phyloP scores from a whole-genome alignment of 495 filamentous ascomycete genomes.

The Xylaria telfairii region DNA sequence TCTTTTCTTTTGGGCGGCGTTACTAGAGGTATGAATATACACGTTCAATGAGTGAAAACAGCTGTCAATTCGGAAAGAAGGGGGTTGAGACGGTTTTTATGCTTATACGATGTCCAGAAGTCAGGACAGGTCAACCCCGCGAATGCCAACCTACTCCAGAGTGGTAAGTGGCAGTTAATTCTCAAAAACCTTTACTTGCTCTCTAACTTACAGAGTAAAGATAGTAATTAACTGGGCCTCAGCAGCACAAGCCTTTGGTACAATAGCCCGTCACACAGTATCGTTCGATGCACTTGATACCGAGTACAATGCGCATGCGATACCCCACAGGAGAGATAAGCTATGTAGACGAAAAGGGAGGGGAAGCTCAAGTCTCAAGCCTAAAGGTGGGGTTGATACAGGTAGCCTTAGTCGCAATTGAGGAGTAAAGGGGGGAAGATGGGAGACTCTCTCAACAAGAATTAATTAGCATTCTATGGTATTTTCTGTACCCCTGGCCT shows the following conservation, averaged over 20 bases:
- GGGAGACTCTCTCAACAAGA: not conserved
- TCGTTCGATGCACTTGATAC: constrained; percentile 15
- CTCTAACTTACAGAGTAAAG: not conserved
- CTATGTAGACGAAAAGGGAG: not conserved
- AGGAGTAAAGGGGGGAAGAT: not conserved
- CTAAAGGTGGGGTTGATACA: constrained; percentile 21
- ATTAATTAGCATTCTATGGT: not conserved
- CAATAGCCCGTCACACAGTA: not conserved
- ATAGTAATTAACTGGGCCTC: not conserved
- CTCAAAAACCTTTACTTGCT: too few relatives aligned
- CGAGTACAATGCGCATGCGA: constrained; percentile 8
- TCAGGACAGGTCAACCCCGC: not conserved
- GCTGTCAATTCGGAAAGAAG: not conserved
- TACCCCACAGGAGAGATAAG: constrained; percentile 26
- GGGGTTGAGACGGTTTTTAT: not conserved
- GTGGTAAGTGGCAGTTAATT: not conserved
- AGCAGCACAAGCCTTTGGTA: not conserved
- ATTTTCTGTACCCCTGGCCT: not conserved
- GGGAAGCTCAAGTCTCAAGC: not conserved
- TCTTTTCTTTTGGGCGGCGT: constrained; percentile 27
- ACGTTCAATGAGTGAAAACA: not conserved
- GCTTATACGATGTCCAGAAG: not conserved
- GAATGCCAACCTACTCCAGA: not conserved
- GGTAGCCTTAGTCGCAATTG: not conserved
- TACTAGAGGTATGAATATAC: not conserved